A percentile compares a stretch with the other conserved stretches of the same genome.
Evolutionary conservation across 305 asterid genomes (phyloP).

Genomic region (Fraxinus nigra): DNA sequence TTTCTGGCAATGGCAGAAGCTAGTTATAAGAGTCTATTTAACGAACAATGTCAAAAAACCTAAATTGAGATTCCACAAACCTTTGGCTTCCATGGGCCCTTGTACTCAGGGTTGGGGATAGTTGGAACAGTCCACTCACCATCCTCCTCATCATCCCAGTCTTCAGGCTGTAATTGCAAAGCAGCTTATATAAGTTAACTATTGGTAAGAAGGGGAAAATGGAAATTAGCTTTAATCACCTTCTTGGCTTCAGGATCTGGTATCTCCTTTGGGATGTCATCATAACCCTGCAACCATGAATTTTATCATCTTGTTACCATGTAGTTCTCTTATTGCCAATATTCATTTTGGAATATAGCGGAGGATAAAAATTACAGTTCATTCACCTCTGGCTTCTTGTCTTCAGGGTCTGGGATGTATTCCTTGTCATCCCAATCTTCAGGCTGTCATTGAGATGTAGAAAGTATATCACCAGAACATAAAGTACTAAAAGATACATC

Average conservation of each 20-base stretch:
- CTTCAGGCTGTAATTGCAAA: constrained; percentile 74
- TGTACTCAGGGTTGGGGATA: constrained; percentile 94
- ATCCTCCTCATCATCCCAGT: constrained; percentile 99
- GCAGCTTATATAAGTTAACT: not conserved
- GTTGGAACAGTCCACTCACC: constrained; percentile 98
- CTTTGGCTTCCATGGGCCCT: constrained; percentile 95
- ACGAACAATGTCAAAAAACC: not conserved
- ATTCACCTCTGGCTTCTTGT: constrained; percentile 88
- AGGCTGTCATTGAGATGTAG: constrained; percentile 52
- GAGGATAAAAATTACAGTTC: not conserved
- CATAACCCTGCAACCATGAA: constrained; percentile 65
- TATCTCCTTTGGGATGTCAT: constrained; percentile 91
- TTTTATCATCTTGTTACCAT: not conserved
- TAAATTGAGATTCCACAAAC: constrained; percentile 36
- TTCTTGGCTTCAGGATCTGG: constrained; percentile 86
- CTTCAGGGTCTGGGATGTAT: constrained; percentile 87
- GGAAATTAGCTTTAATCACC: constrained; percentile 40
- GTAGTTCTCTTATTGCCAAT: not conserved
- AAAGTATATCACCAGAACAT: not conserved
- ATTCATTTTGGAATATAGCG: not conserved
- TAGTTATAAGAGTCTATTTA: constrained; percentile 8
- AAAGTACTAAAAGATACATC: not conserved
- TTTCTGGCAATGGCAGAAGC: constrained; percentile 51
- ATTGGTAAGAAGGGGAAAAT: not conserved
- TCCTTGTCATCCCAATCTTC: constrained; percentile 99